phyloP scores from a whole-genome alignment of 2,329 filamentous ascomycete genomes.

The Fusarium sp. region DNA sequence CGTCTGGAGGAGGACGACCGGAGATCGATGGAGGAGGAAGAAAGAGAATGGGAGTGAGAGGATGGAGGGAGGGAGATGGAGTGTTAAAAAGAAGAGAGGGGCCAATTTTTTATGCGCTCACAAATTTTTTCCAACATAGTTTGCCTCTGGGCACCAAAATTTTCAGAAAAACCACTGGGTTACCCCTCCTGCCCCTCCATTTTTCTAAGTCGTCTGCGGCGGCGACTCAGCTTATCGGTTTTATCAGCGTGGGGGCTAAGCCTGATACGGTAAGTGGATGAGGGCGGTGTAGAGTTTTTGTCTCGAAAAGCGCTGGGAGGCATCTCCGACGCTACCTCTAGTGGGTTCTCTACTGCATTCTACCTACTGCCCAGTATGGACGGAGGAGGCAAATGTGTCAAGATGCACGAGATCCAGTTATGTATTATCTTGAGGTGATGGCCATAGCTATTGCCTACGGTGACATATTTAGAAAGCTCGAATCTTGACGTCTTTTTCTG shows the following conservation, averaged over 20 bases:
- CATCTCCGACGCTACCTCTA: constrained; percentile 28
- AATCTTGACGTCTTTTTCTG: background rate
- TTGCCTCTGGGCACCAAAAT: constrained; percentile 26
- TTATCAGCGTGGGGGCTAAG: constrained; percentile 40
- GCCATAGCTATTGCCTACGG: background rate
- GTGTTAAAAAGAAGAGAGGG: constrained; percentile 44
- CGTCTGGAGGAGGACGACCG: constrained; percentile 57
- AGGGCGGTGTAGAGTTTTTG: constrained; percentile 41
- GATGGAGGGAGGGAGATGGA: constrained; percentile 33
- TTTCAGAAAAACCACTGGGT: constrained; percentile 20
- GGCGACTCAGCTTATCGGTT: constrained; percentile 47
- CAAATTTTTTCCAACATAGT: constrained; percentile 36
- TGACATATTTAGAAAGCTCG: background rate
- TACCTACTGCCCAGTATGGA: background rate
- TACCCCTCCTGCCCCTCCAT: constrained; percentile 42
- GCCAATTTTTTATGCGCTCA: constrained; percentile 41
- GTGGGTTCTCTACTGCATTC: background rate
- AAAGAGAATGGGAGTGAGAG: constrained; percentile 46
- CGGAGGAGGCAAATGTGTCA: constrained; percentile 22
- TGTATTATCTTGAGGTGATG: background rate
- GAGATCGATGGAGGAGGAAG: constrained; percentile 48
- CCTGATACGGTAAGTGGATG: constrained; percentile 24
- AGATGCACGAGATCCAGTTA: background rate
- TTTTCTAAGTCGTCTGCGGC: constrained; percentile 28
- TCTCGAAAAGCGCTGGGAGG: constrained; percentile 25